phyloP scores from a whole-genome alignment of 2,329 filamentous ascomycete species.

The Sporothrix protearum region DNA sequence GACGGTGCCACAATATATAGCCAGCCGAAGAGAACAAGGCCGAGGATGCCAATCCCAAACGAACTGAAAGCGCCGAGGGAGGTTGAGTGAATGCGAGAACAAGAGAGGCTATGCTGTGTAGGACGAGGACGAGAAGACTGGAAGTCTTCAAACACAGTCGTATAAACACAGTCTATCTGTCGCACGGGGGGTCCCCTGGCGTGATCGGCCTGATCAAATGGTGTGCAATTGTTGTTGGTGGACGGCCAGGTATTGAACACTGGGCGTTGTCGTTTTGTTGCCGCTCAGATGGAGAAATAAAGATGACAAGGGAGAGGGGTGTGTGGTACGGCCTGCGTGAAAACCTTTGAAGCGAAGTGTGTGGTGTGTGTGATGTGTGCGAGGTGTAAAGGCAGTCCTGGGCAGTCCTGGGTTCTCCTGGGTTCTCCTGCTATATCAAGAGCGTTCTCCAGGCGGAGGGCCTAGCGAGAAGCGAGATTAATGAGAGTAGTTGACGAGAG shows the following conservation, averaged over 20 bases:
- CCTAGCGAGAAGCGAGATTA: not conserved
- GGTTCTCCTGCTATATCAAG: not conserved
- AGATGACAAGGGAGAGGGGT: not conserved
- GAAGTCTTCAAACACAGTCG: not conserved
- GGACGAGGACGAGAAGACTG: not conserved
- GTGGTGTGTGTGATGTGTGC: conserved; percentile 12
- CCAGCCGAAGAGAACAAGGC: not conserved
- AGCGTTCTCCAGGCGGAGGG: not conserved
- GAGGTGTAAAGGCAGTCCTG: not conserved
- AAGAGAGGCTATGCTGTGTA: not conserved
- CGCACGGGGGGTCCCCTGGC: not conserved
- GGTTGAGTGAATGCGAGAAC: not conserved
- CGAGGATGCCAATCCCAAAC: not conserved
- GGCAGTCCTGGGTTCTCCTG: no score
- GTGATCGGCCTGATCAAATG: conserved; percentile 1
- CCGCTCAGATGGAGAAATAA: not conserved
- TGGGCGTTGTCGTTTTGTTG: not conserved
- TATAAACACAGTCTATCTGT: not conserved
- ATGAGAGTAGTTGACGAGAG: not conserved
- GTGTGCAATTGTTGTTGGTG: not conserved
- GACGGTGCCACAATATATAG: not conserved
- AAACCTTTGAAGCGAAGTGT: not conserved
- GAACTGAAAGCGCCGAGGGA: not conserved
- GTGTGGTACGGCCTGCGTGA: not conserved
- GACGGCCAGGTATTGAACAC: no score